These are phyloP conservation scores for Cornus florida DNA, from an alignment of 148 eudicot species.

Conservation along the genomic window DNA sequence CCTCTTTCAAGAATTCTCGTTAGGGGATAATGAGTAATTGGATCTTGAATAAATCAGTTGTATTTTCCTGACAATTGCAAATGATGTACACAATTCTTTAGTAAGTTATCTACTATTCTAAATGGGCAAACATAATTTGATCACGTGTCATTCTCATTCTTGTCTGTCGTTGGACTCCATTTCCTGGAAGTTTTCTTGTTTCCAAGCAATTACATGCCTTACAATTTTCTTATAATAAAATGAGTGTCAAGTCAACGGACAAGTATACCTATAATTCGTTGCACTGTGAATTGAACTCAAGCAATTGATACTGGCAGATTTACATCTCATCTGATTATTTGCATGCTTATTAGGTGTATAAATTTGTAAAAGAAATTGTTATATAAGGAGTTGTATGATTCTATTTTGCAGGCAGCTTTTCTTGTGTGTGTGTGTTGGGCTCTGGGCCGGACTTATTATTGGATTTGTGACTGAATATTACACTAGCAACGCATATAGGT, in stretches of 20 bases:
- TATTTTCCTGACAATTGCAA: background rate
- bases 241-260: background rate
- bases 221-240: background rate
- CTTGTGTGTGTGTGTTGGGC: constrained; percentile 51
- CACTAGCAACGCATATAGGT: constrained; percentile 66
- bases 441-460: constrained; percentile 60
- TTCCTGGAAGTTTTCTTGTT: background rate
- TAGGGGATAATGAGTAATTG: background rate
- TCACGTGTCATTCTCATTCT: background rate
- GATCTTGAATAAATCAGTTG: background rate
- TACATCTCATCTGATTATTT: background rate
- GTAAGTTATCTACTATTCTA: background rate
- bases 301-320: background rate
- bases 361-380: background rate
- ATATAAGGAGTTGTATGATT: background rate
- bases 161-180: background rate
- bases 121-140: background rate
- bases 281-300: background rate
- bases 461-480: constrained; percentile 61
- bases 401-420: constrained; percentile 44
- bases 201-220: background rate
- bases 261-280: background rate
- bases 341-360: background rate
- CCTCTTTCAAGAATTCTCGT: background rate
- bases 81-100: background rate